Percentiles rank a stretch among this genome's conserved stretches.
phyloP scores from a whole-genome alignment of 106 monocot species.

The Dendrobium huoshanense region DNA sequence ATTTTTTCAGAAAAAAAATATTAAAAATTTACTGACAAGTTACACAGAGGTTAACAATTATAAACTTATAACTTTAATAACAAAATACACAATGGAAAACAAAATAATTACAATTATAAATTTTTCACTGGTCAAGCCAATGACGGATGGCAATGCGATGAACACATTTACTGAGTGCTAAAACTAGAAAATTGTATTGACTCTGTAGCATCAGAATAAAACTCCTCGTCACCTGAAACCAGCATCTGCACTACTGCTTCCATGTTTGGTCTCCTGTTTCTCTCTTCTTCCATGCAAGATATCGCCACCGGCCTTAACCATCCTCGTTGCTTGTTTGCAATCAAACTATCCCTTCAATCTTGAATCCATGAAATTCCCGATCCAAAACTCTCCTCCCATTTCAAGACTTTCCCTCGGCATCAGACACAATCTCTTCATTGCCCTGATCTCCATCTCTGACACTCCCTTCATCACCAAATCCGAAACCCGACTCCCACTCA shows the following conservation, averaged over 20 bases:
- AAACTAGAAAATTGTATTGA: background rate
- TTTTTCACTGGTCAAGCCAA: too few species aligned
- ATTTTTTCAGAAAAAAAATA: too few species aligned
- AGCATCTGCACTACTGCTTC: slow-evolving; percentile 16
- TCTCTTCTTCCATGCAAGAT: slow-evolving; percentile 28
- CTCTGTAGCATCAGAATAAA: background rate
- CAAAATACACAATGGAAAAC: too few species aligned
- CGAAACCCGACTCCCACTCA: slow-evolving; percentile 25
- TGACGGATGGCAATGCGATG: too few species aligned
- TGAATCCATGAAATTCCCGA: slow-evolving; percentile 5
- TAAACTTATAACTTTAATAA: too few species aligned
- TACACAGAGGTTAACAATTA: too few species aligned
- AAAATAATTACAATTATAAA: too few species aligned
- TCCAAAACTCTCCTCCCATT: background rate
- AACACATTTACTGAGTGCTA: background rate
- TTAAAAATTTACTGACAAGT: too few species aligned
- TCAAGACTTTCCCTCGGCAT: slow-evolving; percentile 11
- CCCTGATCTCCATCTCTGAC: slow-evolving; percentile 3
- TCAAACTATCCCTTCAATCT: slow-evolving; percentile 24
- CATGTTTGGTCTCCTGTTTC: slow-evolving; percentile 30
- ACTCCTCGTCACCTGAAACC: slow-evolving; percentile 1
- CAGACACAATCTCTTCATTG: background rate
- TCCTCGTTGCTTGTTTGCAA: slow-evolving; percentile 3
- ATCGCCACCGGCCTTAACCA: slow-evolving; percentile 24
- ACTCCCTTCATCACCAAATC: slow-evolving; percentile 1